Evolutionary conservation across 2,329 filamentous ascomycete genomes (phyloP).

Genomic region (Phaeosphaeriaceae sp.): DNA sequence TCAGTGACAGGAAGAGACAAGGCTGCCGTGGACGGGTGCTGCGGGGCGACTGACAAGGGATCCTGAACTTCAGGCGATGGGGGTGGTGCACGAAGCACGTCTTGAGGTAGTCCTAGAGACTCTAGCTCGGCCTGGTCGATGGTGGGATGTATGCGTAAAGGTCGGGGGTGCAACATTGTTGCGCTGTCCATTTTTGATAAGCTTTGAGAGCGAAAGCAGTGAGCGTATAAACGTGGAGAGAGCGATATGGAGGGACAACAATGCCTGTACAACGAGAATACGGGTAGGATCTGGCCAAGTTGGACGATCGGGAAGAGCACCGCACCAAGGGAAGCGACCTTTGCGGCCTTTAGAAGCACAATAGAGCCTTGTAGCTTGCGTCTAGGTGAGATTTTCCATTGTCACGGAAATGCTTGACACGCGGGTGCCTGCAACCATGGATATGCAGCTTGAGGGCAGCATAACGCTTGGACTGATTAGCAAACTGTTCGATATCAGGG

Average conservation of each 20-base stretch:
- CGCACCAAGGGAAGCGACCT: conserved; percentile 41
- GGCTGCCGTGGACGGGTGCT: conserved; percentile 14
- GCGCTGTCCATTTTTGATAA: conserved; percentile 33
- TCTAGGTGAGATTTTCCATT: conserved; percentile 28
- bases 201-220: conserved; percentile 12
- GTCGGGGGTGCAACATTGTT: conserved; percentile 39
- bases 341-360: conserved; percentile 39
- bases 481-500: conserved; percentile 30
- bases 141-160: conserved; percentile 32
- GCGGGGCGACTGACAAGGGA: conserved; percentile 18
- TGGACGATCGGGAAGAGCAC: conserved; percentile 24
- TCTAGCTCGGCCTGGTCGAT: conserved; percentile 28
- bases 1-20: conserved; percentile 22
- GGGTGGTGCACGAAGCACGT: conserved; percentile 22
- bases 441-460: conserved; percentile 33
- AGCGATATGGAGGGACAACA: conserved; percentile 35
- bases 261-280: conserved; percentile 36
- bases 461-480: conserved; percentile 29
- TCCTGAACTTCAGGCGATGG: conserved; percentile 19
- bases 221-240: conserved; percentile 26
- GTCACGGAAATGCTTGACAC: conserved; percentile 28
- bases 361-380: not conserved
- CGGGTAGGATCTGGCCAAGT: conserved; percentile 21
- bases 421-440: conserved; percentile 43
- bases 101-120: conserved; percentile 21